phyloP scores from a whole-genome alignment of 1,284 basidiomycete genomes.

The Takashimella tepidaria region DNA sequence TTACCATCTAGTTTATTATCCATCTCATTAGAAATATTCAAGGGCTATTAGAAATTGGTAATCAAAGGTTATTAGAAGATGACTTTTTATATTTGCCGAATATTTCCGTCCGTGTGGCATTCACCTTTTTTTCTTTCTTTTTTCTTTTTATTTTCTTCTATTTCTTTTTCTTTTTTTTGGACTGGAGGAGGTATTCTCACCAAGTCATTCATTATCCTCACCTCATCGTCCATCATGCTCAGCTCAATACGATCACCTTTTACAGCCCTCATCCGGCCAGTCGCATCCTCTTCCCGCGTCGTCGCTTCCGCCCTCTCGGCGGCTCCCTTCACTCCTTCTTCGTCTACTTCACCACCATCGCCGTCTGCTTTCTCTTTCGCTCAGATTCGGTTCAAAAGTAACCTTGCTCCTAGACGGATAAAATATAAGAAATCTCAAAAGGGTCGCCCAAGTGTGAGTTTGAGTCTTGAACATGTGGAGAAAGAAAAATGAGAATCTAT shows the following conservation, averaged over 20 bases:
- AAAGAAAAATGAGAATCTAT: background rate
- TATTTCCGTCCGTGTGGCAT: too few relatives aligned
- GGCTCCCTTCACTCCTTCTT: slow-evolving; percentile 2
- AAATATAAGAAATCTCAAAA: slow-evolving; percentile 84
- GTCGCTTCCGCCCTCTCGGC: background rate
- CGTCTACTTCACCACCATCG: slow-evolving; percentile 2
- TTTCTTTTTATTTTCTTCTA: too few relatives aligned
- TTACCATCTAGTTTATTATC: too few relatives aligned
- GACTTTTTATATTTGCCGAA: too few relatives aligned
- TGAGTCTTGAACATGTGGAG: slow-evolving; percentile 20
- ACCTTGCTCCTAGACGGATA: slow-evolving; percentile 75
- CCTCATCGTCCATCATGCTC: slow-evolving; percentile 13
- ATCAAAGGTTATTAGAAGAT: too few relatives aligned
- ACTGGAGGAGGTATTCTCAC: too few relatives aligned
- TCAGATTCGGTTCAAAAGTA: slow-evolving; percentile 51
- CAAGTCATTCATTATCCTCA: background rate
- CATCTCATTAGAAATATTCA: too few relatives aligned
- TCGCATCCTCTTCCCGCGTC: slow-evolving; percentile 27
- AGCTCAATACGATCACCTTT: background rate
- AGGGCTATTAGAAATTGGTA: too few relatives aligned
- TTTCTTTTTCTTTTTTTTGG: too few relatives aligned
- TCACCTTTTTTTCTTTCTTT: too few relatives aligned
- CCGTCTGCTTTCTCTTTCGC: slow-evolving; percentile 11
- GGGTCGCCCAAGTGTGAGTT: slow-evolving; percentile 72
- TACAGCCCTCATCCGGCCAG: slow-evolving; percentile 16